Evolutionary conservation across 345 rosid species (phyloP), one percentile per base, ranked within the genome.

Genomic region (Salix dunnii): DNA sequence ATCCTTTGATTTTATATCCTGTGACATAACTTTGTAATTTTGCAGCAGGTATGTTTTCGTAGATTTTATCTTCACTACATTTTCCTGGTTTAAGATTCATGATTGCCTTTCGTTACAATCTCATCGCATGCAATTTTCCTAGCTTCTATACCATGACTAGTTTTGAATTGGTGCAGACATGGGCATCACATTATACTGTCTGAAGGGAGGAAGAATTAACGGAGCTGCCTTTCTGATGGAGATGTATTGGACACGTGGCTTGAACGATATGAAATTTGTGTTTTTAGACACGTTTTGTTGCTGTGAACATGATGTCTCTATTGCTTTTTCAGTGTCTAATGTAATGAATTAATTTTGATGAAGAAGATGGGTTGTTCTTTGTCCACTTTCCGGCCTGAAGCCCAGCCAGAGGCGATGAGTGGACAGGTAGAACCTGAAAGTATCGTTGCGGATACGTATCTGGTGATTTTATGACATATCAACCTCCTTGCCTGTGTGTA

Each of bases 191-290:
- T 95, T 49, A 93, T 95, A 83, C 77, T 93, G 73, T 71, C 81
- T 9, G 97, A 95, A 76, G 99, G 97, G 80, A 88, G 98, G 79
- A 95, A 95, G 89, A 93, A 95, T 79, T 95, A 86, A 90, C 61
- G 77, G 27, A 79, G 49, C 33, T 78, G 55, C 72, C 55, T 33
- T 11, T 46, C 67, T 43, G 48, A 46, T 64, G 65, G 62, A 60
- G 75, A 55, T 30, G 12, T 42, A 42, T 20, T 28, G 25, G 23
- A 28, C 53, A 30, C 55, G 17, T 36, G 36, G 36, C 23, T 9
- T 10, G 20, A 38, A 48, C 58, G 23, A 30, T n/a, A 31, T 28
- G n/a, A 42, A 31, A 27, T 61, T 20, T 21, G 13, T 55, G 31
- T 74, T 28, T 74, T 12, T 43, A 12, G 18, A 46, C 21, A 18